Percentiles rank a stretch among this genome's conserved stretches.
Evolutionary conservation across 2,329 filamentous ascomycete genomes (phyloP).

Genomic region (Calonectria ilicicola): DNA sequence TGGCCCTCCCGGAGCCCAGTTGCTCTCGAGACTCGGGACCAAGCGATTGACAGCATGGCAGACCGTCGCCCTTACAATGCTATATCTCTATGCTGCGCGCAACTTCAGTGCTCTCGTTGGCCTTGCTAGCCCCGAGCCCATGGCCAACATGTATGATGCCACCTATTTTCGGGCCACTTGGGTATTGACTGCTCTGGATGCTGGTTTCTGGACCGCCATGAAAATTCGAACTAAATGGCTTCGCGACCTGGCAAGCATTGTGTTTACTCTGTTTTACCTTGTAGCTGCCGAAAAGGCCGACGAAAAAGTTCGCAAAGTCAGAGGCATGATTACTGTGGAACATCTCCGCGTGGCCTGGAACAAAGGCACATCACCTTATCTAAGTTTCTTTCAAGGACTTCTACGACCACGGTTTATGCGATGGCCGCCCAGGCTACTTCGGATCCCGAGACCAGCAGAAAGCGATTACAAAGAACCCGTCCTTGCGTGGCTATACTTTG

Average conservation of each 20-base stretch:
- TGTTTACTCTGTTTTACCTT: constrained; percentile 92
- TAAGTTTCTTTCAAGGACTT: constrained; percentile 78
- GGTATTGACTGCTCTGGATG: constrained; percentile 94
- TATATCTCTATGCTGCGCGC: constrained; percentile 90
- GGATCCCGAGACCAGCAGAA: constrained; percentile 82
- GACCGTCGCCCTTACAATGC: constrained; percentile 85
- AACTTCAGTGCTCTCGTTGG: constrained; percentile 95
- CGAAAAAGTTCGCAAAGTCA: constrained; percentile 93
- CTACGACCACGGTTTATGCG: constrained; percentile 83
- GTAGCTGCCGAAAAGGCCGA: constrained; percentile 94
- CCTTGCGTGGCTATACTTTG: constrained; percentile 92
- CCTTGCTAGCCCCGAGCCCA: constrained; percentile 90
- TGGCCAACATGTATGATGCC: constrained; percentile 92
- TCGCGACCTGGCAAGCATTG: constrained; percentile 82
- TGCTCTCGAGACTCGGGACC: constrained; percentile 78
- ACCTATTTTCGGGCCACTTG: constrained; percentile 97
- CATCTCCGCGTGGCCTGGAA: constrained; percentile 96
- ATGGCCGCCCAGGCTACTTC: constrained; percentile 84
- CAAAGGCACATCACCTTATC: constrained; percentile 89
- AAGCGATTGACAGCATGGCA: constrained; percentile 88
- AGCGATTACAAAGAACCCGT: constrained; percentile 89
- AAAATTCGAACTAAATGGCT: constrained; percentile 83
- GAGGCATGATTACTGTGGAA: constrained; percentile 88
- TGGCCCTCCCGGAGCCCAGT: constrained; percentile 82
- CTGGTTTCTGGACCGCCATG: constrained; percentile 99